Percentiles rank a stretch among this genome's conserved stretches.
These are phyloP conservation scores for Cyclotella baltica DNA, from an alignment of 108 stramenopile species.

Conservation along the genomic window DNA sequence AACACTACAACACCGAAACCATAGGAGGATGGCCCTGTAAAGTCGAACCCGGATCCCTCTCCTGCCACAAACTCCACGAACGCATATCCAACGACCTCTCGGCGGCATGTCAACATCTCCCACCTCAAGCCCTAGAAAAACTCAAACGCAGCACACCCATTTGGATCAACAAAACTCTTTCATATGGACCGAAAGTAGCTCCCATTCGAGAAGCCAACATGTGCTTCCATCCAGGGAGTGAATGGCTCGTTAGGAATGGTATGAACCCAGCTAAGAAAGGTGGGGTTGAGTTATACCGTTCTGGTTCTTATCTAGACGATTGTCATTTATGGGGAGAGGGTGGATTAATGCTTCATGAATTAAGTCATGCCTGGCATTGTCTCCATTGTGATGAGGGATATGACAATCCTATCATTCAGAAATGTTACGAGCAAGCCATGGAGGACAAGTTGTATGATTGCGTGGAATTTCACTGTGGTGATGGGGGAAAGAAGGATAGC, in stretches of 20 bases:
- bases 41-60: constrained; percentile 49
- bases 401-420: constrained; percentile 69
- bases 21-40: constrained; percentile 70
- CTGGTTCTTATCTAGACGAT: constrained; percentile 63
- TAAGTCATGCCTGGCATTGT: constrained; percentile 88
- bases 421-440: constrained; percentile 83
- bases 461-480: constrained; percentile 74
- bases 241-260: constrained; percentile 72
- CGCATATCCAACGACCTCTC: constrained; percentile 64
- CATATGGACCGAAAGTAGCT: constrained; percentile 72
- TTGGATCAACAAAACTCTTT: constrained; percentile 71
- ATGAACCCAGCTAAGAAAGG: constrained; percentile 62
- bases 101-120: constrained; percentile 55
- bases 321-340: constrained; percentile 82
- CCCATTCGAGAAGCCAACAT: constrained; percentile 59
- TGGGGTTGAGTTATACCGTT: constrained; percentile 78
- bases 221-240: constrained; percentile 77
- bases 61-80: constrained; percentile 8
- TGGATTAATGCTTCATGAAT: constrained; percentile 85
- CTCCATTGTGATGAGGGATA: constrained; percentile 70
- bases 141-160: constrained; percentile 65
- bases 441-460: constrained; percentile 81
- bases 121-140: constrained; percentile 53
- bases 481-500: constrained; percentile 48
- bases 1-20: constrained; percentile 62